Evolutionary conservation across 108 stramenopile species (phyloP), one percentile per base, ranked within the genome.

Genomic region (Nitzschia sp.): DNA sequence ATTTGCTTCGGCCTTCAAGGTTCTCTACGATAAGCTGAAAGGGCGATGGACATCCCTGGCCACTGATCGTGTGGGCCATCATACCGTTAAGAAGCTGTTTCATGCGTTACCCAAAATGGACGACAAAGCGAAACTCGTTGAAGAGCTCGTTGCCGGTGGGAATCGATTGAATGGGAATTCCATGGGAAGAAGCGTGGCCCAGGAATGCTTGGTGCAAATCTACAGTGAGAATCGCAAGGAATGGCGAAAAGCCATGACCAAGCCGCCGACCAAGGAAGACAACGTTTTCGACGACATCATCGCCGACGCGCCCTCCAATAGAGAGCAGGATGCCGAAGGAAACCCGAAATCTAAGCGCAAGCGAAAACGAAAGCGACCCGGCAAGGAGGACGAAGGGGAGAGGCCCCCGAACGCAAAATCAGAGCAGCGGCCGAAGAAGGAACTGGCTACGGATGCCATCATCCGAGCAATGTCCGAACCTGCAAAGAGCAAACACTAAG

Each of bases 61-160:
- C 21, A 62, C 71, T 33, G 87, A 94, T 72, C 76, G 93, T 21
- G 82, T 92, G 1, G 93, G 89, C 1, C 93, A 94, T 57, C 93
- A 94, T 70, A 70, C 64, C 13, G 90, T 92, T n/a, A 78, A 70
- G 33, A 94, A 94, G 61, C 70, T 92, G 9, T 94, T 90, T 61
- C 64, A 54, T 33, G 77, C 84, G 1, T 68, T 92, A 15, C 78
- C 85, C 11, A 72, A 67, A 25, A 82, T 83, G 29, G 83, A 85
- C 27, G 86, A 86, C 48, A 85, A 85, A 60, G 78, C 84, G 24
- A 67, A 67, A 13, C 68, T 94, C 23, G 80, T 88, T 18, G 68
- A 74, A 25, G 90, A 92, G 70, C 71, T 94, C 25, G 69, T 83
- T 11, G 75, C 69, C 33, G 89, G 85, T 1, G 70, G 76, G n/a